Percentiles rank a stretch among this genome's conserved stretches.
Conservation (phyloP, 2,329 filamentous ascomycete species). For the Arthrobotrys conoides region DNA sequence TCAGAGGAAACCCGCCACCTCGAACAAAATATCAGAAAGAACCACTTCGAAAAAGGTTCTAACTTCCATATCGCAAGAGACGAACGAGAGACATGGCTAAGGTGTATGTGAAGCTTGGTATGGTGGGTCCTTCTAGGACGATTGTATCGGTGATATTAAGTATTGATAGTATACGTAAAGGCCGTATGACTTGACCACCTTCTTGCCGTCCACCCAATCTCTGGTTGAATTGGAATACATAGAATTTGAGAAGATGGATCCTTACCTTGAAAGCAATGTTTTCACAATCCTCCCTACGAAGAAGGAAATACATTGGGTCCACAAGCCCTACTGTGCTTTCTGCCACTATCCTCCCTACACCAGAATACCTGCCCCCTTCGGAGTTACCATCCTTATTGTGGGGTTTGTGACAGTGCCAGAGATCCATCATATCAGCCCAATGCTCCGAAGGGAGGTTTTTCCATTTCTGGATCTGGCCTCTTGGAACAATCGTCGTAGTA, state of each 20-base stretch:
- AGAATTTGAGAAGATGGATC: conserved; percentile 65
- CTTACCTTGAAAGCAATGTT: conserved; percentile 65
- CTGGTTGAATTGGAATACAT: conserved; percentile 19
- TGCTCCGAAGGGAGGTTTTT: conserved; percentile 96
- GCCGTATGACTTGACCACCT: conserved; percentile 60
- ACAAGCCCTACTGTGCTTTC: conserved; percentile 80
- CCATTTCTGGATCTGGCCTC: conserved; percentile 74
- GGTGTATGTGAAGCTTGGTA: conserved; percentile 46
- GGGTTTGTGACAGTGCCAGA: conserved; percentile 99
- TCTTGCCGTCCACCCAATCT: conserved; percentile 55
- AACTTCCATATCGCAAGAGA: conserved; percentile 30
- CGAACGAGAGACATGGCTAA: conserved; percentile 26
- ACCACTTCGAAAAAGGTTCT: conserved; percentile 43
- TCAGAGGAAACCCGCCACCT: conserved; percentile 22
- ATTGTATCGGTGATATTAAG: conserved; percentile 61
- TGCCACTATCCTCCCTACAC: conserved; percentile 75
- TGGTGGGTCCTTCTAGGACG: conserved; percentile 58
- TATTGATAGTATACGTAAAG: conserved; percentile 43
- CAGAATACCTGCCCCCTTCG: conserved; percentile 61
- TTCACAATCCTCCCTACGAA: conserved; percentile 77
- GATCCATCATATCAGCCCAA: conserved; percentile 99
- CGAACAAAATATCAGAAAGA: conserved; percentile 20
- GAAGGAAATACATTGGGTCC: conserved; percentile 82
- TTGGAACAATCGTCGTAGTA: conserved; percentile 68
- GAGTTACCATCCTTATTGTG: conserved; percentile 71